These are phyloP conservation scores for Saturnispora ahearnii DNA, from an alignment of 805 yeast genomes.

Conservation along the genomic window DNA sequence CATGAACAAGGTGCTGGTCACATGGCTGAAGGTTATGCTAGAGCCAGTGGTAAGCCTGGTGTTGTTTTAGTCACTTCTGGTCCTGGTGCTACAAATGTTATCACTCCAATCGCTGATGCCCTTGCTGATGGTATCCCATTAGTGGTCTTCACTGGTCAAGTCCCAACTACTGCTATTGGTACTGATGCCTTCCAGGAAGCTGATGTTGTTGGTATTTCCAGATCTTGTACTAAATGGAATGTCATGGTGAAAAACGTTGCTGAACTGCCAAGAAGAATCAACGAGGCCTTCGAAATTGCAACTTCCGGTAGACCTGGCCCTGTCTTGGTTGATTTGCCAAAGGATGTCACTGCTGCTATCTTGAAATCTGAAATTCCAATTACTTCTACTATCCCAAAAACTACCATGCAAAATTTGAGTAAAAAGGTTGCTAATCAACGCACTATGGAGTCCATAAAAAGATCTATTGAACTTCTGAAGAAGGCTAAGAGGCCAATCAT, in stretches of 20 bases:
- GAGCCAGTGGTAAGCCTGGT: constrained; percentile 93
- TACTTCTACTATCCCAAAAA: constrained; percentile 64
- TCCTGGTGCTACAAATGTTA: constrained; percentile 97
- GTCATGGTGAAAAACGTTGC: constrained; percentile 95
- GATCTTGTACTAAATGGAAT: constrained; percentile 98
- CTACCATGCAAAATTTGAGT: constrained; percentile 62
- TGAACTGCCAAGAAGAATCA: constrained; percentile 89
- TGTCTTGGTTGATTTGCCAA: constrained; percentile 93
- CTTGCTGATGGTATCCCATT: constrained; percentile 94
- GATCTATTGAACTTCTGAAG: constrained; percentile 73
- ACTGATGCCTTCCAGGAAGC: constrained; percentile 99
- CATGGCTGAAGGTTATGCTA: constrained; percentile 99
- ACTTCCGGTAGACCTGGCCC: constrained; percentile 97
- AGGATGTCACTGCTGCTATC: constrained; percentile 93
- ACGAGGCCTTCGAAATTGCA: constrained; percentile 97
- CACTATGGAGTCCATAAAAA: constrained; percentile 61
- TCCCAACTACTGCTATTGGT: constrained; percentile 90
- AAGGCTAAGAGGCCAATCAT: constrained; percentile 80
- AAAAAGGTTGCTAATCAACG: constrained; percentile 62
- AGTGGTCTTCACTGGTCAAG: constrained; percentile 97
- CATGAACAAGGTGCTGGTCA: constrained; percentile 99
- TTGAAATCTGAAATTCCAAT: constrained; percentile 81
- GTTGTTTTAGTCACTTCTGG: constrained; percentile 98
- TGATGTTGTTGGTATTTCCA: constrained; percentile 91
- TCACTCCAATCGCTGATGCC: constrained; percentile 98